phyloP scores from a whole-genome alignment of 495 filamentous ascomycete genomes.

The Thozetella sp. region DNA sequence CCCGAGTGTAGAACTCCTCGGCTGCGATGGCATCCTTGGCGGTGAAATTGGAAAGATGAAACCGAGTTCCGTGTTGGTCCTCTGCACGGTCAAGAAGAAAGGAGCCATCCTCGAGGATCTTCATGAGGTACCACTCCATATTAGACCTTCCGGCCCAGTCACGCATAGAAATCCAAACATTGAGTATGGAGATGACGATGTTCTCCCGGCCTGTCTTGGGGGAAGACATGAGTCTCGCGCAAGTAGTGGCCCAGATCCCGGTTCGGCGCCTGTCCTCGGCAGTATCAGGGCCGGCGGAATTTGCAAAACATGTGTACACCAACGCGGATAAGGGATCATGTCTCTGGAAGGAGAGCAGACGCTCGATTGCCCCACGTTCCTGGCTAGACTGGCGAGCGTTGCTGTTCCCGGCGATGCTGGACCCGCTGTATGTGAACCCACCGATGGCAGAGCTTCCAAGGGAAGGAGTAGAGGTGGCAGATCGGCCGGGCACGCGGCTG shows the following conservation, averaged over 20 bases:
- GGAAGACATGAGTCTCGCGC: slow-evolving; percentile 72
- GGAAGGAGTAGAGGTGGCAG: slow-evolving; percentile 10
- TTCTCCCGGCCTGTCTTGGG: slow-evolving; percentile 55
- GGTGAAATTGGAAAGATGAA: slow-evolving; percentile 65
- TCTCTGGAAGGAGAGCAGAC: slow-evolving; percentile 79
- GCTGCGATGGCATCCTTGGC: slow-evolving; percentile 74
- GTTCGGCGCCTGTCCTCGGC: slow-evolving; percentile 71
- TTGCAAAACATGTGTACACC: slow-evolving; percentile 86
- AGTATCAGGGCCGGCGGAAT: slow-evolving; percentile 79
- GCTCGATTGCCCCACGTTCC: slow-evolving; percentile 61
- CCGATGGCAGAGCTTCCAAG: slow-evolving; percentile 12
- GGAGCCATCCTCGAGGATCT: slow-evolving; percentile 86
- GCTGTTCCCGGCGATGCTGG: slow-evolving; percentile 12
- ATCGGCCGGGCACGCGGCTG: slow-evolving; percentile 51
- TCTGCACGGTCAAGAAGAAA: slow-evolving; percentile 83
- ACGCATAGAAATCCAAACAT: slow-evolving; percentile 82
- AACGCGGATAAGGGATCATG: slow-evolving; percentile 86
- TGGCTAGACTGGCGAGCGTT: slow-evolving; percentile 21
- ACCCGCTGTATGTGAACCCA: slow-evolving; percentile 13
- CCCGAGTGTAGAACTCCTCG: slow-evolving; percentile 87
- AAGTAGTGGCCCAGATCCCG: slow-evolving; percentile 85
- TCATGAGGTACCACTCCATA: slow-evolving; percentile 92
- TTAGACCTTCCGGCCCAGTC: slow-evolving; percentile 88
- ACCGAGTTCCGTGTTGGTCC: slow-evolving; percentile 64
- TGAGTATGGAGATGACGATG: slow-evolving; percentile 71